Percentiles rank a stretch among this genome's conserved stretches.
Evolutionary conservation across 495 filamentous ascomycete genomes (phyloP).

Genomic region (Penicillium flavigenum): DNA sequence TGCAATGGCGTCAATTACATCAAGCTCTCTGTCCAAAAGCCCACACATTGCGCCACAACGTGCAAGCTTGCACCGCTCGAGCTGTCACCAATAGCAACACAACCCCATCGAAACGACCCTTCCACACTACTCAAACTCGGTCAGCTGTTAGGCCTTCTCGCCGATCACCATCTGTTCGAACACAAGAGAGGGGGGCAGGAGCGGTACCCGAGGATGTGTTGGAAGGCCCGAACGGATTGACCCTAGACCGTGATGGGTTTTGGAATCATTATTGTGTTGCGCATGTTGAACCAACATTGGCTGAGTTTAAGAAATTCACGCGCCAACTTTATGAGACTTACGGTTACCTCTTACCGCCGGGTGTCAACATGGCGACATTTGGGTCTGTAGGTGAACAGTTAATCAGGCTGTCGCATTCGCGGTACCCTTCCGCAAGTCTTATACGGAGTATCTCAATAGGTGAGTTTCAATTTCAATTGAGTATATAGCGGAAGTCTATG

Average conservation of each 20-base stretch:
- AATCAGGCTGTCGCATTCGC: constrained; percentile 13
- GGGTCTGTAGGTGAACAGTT: constrained; percentile 20
- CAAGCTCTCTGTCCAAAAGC: constrained; percentile 6
- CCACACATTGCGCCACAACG: background rate
- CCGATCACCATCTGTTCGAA: background rate
- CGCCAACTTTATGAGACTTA: constrained; percentile 10
- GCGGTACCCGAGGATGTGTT: background rate
- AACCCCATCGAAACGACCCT: constrained; percentile 15
- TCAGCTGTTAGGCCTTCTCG: background rate
- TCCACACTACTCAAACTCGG: constrained; percentile 19
- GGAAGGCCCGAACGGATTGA: background rate
- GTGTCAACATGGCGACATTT: constrained; percentile 23
- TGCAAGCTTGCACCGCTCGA: constrained; percentile 6
- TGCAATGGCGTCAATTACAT: constrained; percentile 17
- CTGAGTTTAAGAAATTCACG: background rate
- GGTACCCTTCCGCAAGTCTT: constrained; percentile 10
- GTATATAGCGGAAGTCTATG: background rate
- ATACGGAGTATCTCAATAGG: constrained; percentile 30
- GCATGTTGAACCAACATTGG: background rate
- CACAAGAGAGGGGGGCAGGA: background rate
- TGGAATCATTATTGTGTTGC: background rate
- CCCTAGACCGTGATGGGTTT: constrained; percentile 1
- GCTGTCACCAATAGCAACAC: constrained; percentile 9
- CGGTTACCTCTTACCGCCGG: constrained; percentile 6
- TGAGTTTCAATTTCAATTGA: constrained; percentile 24